These are phyloP conservation scores for Botrytis medusae DNA, from an alignment of 2,329 filamentous ascomycete genomes.

Conservation along the genomic window DNA sequence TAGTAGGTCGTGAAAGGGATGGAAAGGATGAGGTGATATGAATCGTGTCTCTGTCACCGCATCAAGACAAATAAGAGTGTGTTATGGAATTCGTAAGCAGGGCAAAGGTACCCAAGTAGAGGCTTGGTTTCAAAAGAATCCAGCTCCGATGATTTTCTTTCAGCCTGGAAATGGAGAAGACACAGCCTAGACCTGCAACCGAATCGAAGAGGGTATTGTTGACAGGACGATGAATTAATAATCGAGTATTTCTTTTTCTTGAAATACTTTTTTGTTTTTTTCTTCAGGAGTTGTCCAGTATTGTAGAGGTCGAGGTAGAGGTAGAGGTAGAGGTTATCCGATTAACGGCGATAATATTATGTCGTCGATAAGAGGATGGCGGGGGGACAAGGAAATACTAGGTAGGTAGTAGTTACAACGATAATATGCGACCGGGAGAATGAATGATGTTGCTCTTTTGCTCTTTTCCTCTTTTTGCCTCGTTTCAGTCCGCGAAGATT, in stretches of 20 bases:
- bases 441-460: not conserved
- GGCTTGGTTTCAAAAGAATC: slow-evolving; percentile 28
- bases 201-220: slow-evolving; percentile 14
- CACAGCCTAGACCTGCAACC: slow-evolving; percentile 28
- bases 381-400: slow-evolving; percentile 24
- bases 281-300: slow-evolving; percentile 17
- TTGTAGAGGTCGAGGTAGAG: not conserved
- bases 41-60: slow-evolving; percentile 18
- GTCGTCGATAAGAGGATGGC: slow-evolving; percentile 33
- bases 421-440: slow-evolving; percentile 32
- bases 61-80: slow-evolving; percentile 10
- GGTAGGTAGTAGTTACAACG: slow-evolving; percentile 15
- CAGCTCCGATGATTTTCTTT: slow-evolving; percentile 26
- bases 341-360: slow-evolving; percentile 23
- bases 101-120: slow-evolving; percentile 29
- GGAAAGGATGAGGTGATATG: slow-evolving; percentile 4
- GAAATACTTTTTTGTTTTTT: not conserved
- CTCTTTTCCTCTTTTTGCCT: slow-evolving; percentile 4
- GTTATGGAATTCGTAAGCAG: slow-evolving; percentile 19
- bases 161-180: slow-evolving; percentile 20
- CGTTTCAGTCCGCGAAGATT: not conserved
- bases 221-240: not conserved
- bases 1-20: not conserved
- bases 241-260: not conserved
- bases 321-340: slow-evolving; percentile 21